Evolutionary conservation across 2,329 filamentous ascomycete species (phyloP).

Genomic region (Sporothrix globosa): DNA sequence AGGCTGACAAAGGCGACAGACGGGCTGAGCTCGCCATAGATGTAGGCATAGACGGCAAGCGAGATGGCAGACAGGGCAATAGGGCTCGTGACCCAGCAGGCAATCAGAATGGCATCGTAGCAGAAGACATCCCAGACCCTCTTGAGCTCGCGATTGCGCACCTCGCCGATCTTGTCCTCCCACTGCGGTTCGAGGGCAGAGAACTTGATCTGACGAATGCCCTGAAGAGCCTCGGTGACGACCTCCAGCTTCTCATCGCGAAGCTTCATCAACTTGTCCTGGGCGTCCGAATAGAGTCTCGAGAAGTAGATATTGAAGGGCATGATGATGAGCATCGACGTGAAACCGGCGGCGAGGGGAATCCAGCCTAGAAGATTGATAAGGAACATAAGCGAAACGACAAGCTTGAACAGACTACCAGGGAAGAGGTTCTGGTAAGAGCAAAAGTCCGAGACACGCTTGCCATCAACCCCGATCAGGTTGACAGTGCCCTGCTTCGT

Average conservation of each 20-base stretch:
- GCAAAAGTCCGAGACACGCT: conserved; percentile 70
- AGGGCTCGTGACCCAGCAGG: conserved; percentile 73
- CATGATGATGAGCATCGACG: conserved; percentile 64
- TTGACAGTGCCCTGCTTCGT: conserved; percentile 75
- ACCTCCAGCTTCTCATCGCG: conserved; percentile 75
- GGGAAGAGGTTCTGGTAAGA: conserved; percentile 68
- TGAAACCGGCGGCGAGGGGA: conserved; percentile 66
- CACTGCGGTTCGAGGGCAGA: conserved; percentile 75
- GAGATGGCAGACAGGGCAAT: conserved; percentile 73
- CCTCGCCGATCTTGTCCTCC: conserved; percentile 68
- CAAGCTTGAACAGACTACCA: conserved; percentile 63
- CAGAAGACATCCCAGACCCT: conserved; percentile 69
- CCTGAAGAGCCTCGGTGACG: conserved; percentile 75
- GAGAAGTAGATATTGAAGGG: conserved; percentile 71
- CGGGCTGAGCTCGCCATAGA: conserved; percentile 66
- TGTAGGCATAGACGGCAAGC: conserved; percentile 66
- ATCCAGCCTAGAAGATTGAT: conserved; percentile 72
- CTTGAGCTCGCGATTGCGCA: conserved; percentile 67
- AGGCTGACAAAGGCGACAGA: conserved; percentile 80
- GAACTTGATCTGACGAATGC: conserved; percentile 85
- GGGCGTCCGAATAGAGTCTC: conserved; percentile 64
- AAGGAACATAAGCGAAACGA: conserved; percentile 68
- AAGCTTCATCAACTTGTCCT: conserved; percentile 73
- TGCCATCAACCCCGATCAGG: conserved; percentile 74
- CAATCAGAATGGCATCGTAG: conserved; percentile 64